phyloP scores from a whole-genome alignment of 2,329 filamentous ascomycete species.

The Penicillium sp. region DNA sequence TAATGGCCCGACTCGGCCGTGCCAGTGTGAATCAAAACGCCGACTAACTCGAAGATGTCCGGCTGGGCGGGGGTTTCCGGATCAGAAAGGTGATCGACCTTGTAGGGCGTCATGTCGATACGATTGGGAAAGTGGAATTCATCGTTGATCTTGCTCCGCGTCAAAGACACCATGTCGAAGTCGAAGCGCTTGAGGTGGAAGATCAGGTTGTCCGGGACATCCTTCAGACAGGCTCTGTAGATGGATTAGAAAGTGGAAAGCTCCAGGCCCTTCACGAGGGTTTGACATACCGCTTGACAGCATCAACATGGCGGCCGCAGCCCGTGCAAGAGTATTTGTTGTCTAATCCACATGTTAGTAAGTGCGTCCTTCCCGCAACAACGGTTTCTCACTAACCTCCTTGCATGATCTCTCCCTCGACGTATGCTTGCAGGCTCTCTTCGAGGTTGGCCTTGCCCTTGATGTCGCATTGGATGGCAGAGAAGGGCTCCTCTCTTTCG shows the following conservation, averaged over 20 bases:
- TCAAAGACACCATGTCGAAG: slow-evolving; percentile 58
- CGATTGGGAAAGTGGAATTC: slow-evolving; percentile 78
- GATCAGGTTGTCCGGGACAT: slow-evolving; percentile 88
- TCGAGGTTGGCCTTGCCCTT: slow-evolving; percentile 80
- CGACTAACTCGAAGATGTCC: slow-evolving; percentile 90
- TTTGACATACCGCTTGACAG: slow-evolving; percentile 69
- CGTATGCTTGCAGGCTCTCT: slow-evolving; percentile 90
- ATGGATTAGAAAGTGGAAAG: slow-evolving; percentile 12
- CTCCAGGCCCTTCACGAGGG: background rate
- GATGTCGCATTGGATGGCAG: slow-evolving; percentile 92
- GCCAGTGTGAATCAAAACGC: slow-evolving; percentile 86
- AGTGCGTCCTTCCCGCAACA: background rate
- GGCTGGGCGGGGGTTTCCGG: slow-evolving; percentile 52
- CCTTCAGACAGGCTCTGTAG: slow-evolving; percentile 75
- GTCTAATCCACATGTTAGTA: slow-evolving; percentile 49
- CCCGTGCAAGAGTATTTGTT: slow-evolving; percentile 97
- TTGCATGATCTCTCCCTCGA: slow-evolving; percentile 93
- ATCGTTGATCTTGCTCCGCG: slow-evolving; percentile 91
- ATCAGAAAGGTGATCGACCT: slow-evolving; percentile 73
- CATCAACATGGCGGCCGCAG: slow-evolving; percentile 84
- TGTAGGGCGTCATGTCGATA: slow-evolving; percentile 87
- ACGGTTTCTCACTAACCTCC: slow-evolving; percentile 54
- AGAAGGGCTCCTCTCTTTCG: slow-evolving; percentile 83
- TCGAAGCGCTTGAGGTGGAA: slow-evolving; percentile 74
- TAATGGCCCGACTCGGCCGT: slow-evolving; percentile 94